Evolutionary conservation across 164 flowering plant species (phyloP).

Genomic region (Tetracentron sinense): DNA sequence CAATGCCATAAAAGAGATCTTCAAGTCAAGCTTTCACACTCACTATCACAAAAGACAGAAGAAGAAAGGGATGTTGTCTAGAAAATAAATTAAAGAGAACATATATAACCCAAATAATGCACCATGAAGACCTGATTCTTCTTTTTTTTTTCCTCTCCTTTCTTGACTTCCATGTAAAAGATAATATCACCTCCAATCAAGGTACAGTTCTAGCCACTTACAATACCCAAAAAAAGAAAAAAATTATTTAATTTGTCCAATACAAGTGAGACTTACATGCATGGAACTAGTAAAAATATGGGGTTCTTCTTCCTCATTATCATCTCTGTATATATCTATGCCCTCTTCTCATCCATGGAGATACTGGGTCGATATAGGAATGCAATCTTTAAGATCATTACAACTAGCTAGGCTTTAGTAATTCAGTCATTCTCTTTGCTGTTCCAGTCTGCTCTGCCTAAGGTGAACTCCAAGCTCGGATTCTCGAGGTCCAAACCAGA

Average conservation of each 20-base stretch:
- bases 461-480: constrained; percentile 73
- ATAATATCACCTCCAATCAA: constrained; percentile 6
- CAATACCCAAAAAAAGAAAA: neutral
- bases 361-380: constrained; percentile 8
- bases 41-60: neutral
- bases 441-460: constrained; percentile 70
- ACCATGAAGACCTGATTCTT: constrained; percentile 7
- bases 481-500: constrained; percentile 31
- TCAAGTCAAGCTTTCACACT: constrained; percentile 8
- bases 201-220: constrained; percentile 1
- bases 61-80: neutral
- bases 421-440: constrained; percentile 35
- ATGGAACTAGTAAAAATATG: neutral
- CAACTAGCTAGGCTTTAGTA: neutral
- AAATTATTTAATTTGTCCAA: neutral
- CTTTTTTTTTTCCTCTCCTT: neutral
- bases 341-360: neutral
- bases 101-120: constrained; percentile 6
- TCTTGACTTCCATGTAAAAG: constrained; percentile 1
- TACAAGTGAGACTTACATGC: neutral
- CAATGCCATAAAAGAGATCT: constrained; percentile 2
- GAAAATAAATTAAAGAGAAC: neutral
- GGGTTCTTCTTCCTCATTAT: neutral
- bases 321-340: neutral
- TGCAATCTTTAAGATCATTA: constrained; percentile 11